A percentile compares a stretch with the other conserved stretches of the same genome.
Evolutionary conservation across 148 eudicot genomes (phyloP).

Genomic region (Amaranthus hypochondriacus): DNA sequence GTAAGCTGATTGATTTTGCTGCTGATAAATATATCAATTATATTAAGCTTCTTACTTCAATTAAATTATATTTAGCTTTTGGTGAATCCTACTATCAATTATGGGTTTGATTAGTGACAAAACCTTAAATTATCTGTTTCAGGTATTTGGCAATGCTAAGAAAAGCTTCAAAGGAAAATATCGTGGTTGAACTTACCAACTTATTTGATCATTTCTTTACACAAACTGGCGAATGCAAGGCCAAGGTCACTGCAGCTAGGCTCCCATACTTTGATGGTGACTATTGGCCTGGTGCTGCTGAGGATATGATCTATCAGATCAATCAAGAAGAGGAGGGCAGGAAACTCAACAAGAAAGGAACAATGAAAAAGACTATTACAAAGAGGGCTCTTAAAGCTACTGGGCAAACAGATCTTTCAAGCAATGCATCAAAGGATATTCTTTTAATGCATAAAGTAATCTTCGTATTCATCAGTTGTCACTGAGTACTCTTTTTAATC

Average conservation of each 20-base stretch:
- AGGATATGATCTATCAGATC: conserved; percentile 45
- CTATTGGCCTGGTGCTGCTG: conserved; percentile 73
- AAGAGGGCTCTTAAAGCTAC: conserved; percentile 59
- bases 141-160: conserved; percentile 81
- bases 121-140: conserved; percentile 41
- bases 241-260: conserved; percentile 72
- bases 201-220: conserved; percentile 66
- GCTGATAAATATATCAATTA: neutral
- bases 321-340: conserved; percentile 37
- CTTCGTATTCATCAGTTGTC: neutral
- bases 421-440: conserved; percentile 56
- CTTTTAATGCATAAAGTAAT: conserved; percentile 73
- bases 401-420: conserved; percentile 62
- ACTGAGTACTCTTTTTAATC: neutral
- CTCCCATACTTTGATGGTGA: conserved; percentile 91
- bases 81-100: neutral
- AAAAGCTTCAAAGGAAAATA: conserved; percentile 58
- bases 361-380: conserved; percentile 30
- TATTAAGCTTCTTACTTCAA: neutral
- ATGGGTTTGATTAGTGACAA: conserved; percentile 9
- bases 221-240: conserved; percentile 41
- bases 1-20: conserved; percentile 27
- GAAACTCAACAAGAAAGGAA: conserved; percentile 34
- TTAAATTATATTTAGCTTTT: neutral
- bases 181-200: conserved; percentile 60